Evolutionary conservation across 148 eudicot species (phyloP), one percentile per base, ranked within the genome.

Genomic region (Polygonum maritimum): DNA sequence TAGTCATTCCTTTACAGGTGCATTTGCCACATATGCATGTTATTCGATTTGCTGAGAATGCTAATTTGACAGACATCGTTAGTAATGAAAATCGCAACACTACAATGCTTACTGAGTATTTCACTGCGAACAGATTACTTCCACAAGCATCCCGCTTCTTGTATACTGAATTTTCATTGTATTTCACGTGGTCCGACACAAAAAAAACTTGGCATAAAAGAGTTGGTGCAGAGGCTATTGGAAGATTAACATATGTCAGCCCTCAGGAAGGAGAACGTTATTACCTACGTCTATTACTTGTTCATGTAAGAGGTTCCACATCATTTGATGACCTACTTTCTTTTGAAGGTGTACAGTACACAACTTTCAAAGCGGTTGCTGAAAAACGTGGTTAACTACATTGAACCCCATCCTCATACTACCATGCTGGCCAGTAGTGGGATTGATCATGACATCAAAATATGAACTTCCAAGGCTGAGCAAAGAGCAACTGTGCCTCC

Each of bases 391-490:
- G 97, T 94, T 70, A 94, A 94, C 74, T 92, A 96, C 78, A 85
- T 94, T 52, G 92, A 85, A 83, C 77, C 96, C 79, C 97, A 94
- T 86, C 98, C 98, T 71, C 88, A 89, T 81, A 80, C 82, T 35
- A 62, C 91, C 10, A 84, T 85, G 85, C 88, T 94, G 74, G 98
- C 93, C 38, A 92, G 97, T 84, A 89, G 97, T 74, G 97, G 98
- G 54, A 85, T 94, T 54, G 98, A 94, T 75, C 76, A 76, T 77
- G 88, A 89, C 83, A 85, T 94, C 76, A 94, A 94, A 73, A 83
- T 94, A 48, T 94, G 98, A 97, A 88, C 86, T 76, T 96, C 98
- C 36, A 87, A 78, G 79, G 89, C 98, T 39, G 78, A 62, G 78
- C 88, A 92, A 41, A 88, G 77, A 79, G 93, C 93, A 58, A 79